Conservation (phyloP, 2,329 filamentous ascomycete genomes). For the Arthrinium phaeospermum region DNA sequence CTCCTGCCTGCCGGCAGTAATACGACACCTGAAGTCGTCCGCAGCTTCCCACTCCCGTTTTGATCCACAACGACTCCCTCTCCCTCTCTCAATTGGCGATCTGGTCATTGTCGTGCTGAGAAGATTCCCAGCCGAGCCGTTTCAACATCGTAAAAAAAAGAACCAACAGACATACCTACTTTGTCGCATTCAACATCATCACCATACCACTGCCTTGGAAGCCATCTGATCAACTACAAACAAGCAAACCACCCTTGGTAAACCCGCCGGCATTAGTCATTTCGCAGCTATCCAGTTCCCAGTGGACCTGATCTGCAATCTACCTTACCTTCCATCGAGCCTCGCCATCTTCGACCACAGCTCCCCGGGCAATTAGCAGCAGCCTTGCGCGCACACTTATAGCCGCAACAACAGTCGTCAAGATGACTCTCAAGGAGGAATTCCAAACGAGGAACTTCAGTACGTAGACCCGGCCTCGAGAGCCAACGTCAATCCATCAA, state of each 20-base stretch:
- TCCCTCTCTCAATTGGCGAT: constrained; percentile 20
- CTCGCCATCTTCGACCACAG: constrained; percentile 5
- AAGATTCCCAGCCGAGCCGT: constrained; percentile 7
- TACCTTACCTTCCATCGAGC: not conserved
- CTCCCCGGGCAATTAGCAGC: constrained; percentile 5
- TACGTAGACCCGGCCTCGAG: constrained; percentile 47
- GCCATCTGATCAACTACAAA: not conserved
- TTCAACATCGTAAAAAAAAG: not conserved
- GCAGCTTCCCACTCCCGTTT: constrained; percentile 16
- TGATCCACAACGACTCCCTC: constrained; percentile 19
- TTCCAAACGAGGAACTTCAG: constrained; percentile 77
- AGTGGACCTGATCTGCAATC: constrained; percentile 16
- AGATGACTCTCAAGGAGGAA: constrained; percentile 74
- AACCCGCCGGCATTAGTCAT: constrained; percentile 6
- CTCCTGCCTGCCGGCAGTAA: constrained; percentile 14
- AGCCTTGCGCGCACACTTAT: not conserved
- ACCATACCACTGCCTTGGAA: constrained; percentile 2
- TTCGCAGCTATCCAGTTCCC: not conserved
- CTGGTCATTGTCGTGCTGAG: constrained; percentile 18
- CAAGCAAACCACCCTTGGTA: not conserved
- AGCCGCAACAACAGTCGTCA: constrained; percentile 42
- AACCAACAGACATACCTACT: constrained; percentile 1
- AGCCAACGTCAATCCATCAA: constrained; percentile 25
- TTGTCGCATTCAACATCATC: constrained; percentile 18
- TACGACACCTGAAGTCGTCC: constrained; percentile 12